Percentiles rank a stretch among this genome's conserved stretches.
Evolutionary conservation across 1,139 yeast species (phyloP).

Genomic region (Pichia sp.): DNA sequence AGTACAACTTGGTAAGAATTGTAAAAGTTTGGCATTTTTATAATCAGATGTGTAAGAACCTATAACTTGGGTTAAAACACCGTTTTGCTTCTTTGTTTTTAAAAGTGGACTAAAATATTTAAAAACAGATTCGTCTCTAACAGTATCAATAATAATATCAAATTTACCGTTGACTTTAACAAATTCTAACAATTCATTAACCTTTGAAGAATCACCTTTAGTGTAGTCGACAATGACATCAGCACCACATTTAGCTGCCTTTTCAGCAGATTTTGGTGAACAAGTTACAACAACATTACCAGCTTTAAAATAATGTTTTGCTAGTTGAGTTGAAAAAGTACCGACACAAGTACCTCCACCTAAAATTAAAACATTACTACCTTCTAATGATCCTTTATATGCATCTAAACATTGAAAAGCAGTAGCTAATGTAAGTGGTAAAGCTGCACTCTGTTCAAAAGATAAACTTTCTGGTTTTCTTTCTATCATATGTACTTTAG

Average conservation of each 20-base stretch:
- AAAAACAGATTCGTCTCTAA: constrained; percentile 19
- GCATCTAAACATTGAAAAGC: constrained; percentile 21
- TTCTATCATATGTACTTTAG: constrained; percentile 30
- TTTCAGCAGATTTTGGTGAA: constrained; percentile 28
- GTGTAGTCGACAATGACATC: constrained; percentile 21
- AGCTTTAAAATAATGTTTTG: constrained; percentile 41
- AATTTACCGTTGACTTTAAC: constrained; percentile 35
- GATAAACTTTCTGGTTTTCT: constrained; percentile 44
- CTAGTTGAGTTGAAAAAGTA: constrained; percentile 49
- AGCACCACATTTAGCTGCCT: constrained; percentile 18
- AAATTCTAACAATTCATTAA: constrained; percentile 29
- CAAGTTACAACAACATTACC: constrained; percentile 38
- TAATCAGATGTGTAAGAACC: constrained; percentile 31
- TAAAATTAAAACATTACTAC: constrained; percentile 42
- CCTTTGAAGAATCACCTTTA: constrained; percentile 27
- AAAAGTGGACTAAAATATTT: constrained; percentile 13
- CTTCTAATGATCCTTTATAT: constrained; percentile 23
- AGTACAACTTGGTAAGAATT: constrained; percentile 13
- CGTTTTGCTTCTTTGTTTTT: constrained; percentile 23
- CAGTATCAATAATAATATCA: constrained; percentile 32
- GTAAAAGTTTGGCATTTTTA: constrained; percentile 2
- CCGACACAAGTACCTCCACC: constrained; percentile 81
- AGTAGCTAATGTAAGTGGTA: constrained; percentile 43
- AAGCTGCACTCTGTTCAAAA: constrained; percentile 51
- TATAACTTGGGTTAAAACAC: constrained; percentile 29